phyloP scores from a whole-genome alignment of 129 eudicot genomes.

The Deinandra increscens region DNA sequence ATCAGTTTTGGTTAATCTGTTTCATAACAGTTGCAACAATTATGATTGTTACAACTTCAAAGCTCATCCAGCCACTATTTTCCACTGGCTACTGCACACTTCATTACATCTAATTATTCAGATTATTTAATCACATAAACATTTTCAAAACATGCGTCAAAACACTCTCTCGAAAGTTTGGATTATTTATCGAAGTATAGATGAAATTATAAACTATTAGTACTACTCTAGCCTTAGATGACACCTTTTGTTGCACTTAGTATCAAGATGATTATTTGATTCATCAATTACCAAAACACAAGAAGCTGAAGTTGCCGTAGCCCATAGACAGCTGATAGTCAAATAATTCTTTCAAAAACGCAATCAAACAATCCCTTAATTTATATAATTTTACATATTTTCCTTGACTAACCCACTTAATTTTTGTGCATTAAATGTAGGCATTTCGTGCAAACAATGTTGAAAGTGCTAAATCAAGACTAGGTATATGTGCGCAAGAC shows the following conservation, averaged over 20 bases:
- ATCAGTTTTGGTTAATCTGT: background rate
- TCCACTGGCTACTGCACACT: background rate
- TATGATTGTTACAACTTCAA: background rate
- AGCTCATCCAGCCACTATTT: background rate
- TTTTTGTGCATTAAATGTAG: slow-evolving; percentile 42
- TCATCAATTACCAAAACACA: background rate
- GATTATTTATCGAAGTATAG: background rate
- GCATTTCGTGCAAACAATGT: slow-evolving; percentile 92
- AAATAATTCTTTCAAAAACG: background rate
- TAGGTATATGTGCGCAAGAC: slow-evolving; percentile 73
- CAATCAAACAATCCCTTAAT: background rate
- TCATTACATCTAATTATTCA: background rate
- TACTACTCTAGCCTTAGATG: background rate
- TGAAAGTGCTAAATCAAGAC: slow-evolving; percentile 97
- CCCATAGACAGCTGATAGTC: background rate
- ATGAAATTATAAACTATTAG: background rate
- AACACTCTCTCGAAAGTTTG: background rate
- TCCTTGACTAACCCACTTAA: slow-evolving; percentile 7
- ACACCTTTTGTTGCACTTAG: background rate
- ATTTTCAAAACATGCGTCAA: background rate
- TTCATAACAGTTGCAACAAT: background rate
- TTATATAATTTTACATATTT: background rate
- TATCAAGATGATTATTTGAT: background rate
- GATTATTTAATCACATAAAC: background rate
- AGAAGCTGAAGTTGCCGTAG: background rate